Evolutionary conservation across 345 rosid species (phyloP), one percentile per base, ranked within the genome.

Genomic region (Sisymbrium irio): DNA sequence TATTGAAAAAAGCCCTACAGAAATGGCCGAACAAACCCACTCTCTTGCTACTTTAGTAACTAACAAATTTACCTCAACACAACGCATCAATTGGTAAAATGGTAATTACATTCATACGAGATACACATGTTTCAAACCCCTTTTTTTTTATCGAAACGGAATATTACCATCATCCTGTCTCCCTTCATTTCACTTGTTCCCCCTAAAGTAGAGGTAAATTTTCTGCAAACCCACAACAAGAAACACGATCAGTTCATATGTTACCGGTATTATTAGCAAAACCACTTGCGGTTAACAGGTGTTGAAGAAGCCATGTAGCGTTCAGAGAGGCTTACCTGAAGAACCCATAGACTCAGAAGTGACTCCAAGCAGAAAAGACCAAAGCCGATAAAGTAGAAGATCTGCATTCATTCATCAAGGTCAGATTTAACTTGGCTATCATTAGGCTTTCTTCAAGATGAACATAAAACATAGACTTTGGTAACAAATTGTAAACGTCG

Each of bases 301-400:
- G 20, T 37, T 39, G 36, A 74, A 47, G 25, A 58, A 63, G 28
- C 56, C 28, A n/a, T 32, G 56, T 8, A 15, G 37, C 25, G 45
- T 19, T 45, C 15, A 25, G 42, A 25, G 42, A 49, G 35, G 65
- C 80, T 77, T 62, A 92, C 99, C 95, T 96, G 99, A 69, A 96
- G 85, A 75, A 96, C 99, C 98, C 98, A 96, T 67, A 92, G 79
- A 82, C 99, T 96, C 60, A 96, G 82, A 60, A 96, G 83, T 8
- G 93, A 77, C 82, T 96, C 99, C 63, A 92, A 78, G 85, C 95
- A 89, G 74, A 96, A 96, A 68, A 96, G 81, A 66, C 84, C 98
- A 15, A 92, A 90, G 19, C 99, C 99, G 70, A 96, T 72, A 39
- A 92, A 81, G 85, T 85, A 96, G 82, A 96, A 96, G 57, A 96